Evolutionary conservation across 2,329 filamentous ascomycete species (phyloP).

Genomic region (Diaporthe australafricana): DNA sequence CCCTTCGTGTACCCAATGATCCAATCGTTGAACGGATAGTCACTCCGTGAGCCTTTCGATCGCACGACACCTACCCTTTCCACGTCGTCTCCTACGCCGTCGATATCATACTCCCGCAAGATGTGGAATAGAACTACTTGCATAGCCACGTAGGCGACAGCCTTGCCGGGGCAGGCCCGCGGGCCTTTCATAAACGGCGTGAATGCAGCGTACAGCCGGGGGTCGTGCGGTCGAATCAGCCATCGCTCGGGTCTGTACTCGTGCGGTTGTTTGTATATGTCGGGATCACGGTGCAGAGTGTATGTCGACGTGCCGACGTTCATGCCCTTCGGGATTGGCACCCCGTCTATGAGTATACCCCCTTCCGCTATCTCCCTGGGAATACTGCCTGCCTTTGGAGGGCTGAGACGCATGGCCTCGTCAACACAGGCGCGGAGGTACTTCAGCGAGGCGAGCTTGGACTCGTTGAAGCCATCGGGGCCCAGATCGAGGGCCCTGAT

Average conservation of each 20-base stretch:
- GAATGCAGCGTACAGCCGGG: background rate
- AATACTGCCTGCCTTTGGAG: slow-evolving; percentile 9
- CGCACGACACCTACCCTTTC: background rate
- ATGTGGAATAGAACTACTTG: background rate
- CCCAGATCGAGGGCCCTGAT: background rate
- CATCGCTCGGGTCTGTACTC: slow-evolving; percentile 4
- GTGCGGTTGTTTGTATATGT: slow-evolving; percentile 3
- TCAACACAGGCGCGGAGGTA: slow-evolving; percentile 19
- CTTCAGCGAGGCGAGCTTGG: background rate
- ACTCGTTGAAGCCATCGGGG: background rate
- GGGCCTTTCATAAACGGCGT: background rate
- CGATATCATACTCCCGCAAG: background rate
- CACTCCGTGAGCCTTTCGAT: background rate
- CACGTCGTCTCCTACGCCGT: fast-evolving
- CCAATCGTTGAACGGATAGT: slow-evolving; percentile 23
- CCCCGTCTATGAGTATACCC: background rate
- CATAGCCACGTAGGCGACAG: slow-evolving; percentile 7
- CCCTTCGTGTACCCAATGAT: slow-evolving; percentile 15
- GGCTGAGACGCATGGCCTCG: background rate
- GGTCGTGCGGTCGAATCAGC: slow-evolving; percentile 1
- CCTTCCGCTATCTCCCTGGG: background rate
- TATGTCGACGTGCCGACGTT: background rate
- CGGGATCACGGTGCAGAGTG: background rate
- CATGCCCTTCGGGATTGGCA: background rate
- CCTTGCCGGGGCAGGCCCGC: slow-evolving; percentile 5